Percentiles rank a stretch among this genome's conserved stretches.
phyloP scores from a whole-genome alignment of 306 rosid genomes.

The Trifolium fragiferum region DNA sequence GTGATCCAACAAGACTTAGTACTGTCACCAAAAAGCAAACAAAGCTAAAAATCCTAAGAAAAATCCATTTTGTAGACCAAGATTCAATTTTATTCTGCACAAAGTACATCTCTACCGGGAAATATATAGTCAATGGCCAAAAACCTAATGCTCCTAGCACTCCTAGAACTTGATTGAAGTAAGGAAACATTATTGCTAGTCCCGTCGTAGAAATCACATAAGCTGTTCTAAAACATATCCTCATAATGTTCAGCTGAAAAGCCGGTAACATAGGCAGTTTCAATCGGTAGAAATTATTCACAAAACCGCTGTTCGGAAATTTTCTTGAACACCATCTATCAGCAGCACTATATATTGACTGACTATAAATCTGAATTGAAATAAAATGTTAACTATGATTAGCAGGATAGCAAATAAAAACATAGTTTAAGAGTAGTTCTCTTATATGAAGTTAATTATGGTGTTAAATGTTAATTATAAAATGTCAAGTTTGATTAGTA shows the following conservation, averaged over 20 bases:
- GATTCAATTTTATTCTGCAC: conserved; percentile 67
- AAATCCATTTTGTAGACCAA: conserved; percentile 77
- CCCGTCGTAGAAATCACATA: conserved; percentile 79
- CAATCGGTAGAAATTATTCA: conserved; percentile 54
- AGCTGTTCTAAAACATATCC: conserved; percentile 71
- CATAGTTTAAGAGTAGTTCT: no score
- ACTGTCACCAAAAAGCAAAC: conserved; percentile 66
- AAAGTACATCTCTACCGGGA: conserved; percentile 88
- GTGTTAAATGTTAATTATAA: no score
- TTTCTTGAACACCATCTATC: conserved; percentile 68
- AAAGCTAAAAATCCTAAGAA: conserved; percentile 64
- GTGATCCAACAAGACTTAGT: conserved; percentile 66
- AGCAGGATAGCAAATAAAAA: neutral
- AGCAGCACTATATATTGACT: conserved; percentile 61
- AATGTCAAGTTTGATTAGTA: neutral
- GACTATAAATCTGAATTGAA: conserved; percentile 62
- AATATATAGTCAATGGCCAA: conserved; percentile 84
- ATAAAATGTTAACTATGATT: neutral
- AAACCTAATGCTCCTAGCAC: conserved; percentile 80
- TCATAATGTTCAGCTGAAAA: conserved; percentile 52
- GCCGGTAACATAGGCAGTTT: conserved; percentile 60
- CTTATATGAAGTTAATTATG: no score
- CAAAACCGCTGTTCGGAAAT: conserved; percentile 63
- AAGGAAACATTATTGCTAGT: conserved; percentile 78
- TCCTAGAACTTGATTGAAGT: conserved; percentile 80